These are phyloP conservation scores for Panicum hallii DNA, from an alignment of 202 grass and related monocot species.

Conservation along the genomic window DNA sequence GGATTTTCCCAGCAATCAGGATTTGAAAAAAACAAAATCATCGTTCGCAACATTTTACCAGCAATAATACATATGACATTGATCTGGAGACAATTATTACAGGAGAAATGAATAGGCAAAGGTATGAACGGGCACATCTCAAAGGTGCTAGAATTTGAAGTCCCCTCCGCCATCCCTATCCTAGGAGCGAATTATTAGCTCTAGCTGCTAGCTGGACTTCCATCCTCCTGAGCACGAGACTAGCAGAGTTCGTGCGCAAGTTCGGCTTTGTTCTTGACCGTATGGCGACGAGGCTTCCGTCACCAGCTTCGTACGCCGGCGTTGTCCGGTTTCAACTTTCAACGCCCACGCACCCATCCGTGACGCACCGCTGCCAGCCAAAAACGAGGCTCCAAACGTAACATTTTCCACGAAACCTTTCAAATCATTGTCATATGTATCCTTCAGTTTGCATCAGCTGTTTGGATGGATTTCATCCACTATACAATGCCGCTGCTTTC, in stretches of 20 bases:
- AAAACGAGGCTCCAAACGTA: too few species aligned
- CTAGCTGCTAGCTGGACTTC: not conserved
- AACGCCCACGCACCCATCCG: conserved; percentile 15
- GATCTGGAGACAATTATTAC: too few species aligned
- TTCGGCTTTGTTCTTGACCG: conserved; percentile 24
- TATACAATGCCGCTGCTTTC: not conserved
- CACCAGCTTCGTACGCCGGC: not conserved
- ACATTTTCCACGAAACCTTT: not conserved
- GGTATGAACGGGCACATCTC: not conserved
- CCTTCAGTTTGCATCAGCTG: not conserved
- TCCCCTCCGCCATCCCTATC: not conserved
- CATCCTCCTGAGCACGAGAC: too few species aligned
- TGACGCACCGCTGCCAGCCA: not conserved
- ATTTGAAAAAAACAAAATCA: too few species aligned
- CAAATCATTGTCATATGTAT: not conserved
- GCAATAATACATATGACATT: too few species aligned
- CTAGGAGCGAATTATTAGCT: not conserved
- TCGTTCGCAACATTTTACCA: too few species aligned
- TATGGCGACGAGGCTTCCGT: not conserved
- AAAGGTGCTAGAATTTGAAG: not conserved
- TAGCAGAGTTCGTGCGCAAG: not conserved
- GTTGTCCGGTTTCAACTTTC: not conserved
- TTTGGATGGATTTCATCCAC: not conserved
- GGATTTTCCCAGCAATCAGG: too few species aligned
- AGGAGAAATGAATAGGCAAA: too few species aligned